Evolutionary conservation across 495 filamentous ascomycete species (phyloP), one percentile per base, ranked within the genome.

Genomic region (Choiromyces venosus): DNA sequence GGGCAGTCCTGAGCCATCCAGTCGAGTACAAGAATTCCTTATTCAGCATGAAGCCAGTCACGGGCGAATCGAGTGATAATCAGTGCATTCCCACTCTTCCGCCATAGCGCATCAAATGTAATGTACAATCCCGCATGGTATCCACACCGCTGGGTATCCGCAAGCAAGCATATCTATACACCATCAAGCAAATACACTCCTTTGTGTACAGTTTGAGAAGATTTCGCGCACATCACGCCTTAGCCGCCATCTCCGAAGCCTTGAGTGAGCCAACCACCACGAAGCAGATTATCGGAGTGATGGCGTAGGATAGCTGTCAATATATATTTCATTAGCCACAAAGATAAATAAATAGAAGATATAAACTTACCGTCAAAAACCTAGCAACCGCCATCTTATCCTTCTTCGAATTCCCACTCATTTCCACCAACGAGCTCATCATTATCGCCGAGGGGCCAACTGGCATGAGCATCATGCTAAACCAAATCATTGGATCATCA

Each of bases 391-490:
- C 85, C 83, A 91, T 87, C 83, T 92, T 91, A 74, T 89, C 87
- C 33, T 83, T 81, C 70, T 89, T 84, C 35, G 83, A 83, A 0
- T 84, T 85, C 9, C 87, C 86, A 44, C 86, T 88, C 4, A 93
- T 85, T 73, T 93, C 90, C 4, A 90, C 86, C 68, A 93, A 81
- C 1, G 88, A 87, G 25, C 88, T 87, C 21, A 92, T 81, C 71
- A 89, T 90, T 86, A 92, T 87, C 0, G 91, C 89, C 2, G 88
- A 87, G 14, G 91, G 91, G 0, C 92, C 91, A 2, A 86, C 85
- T 0, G 92, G 90, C 88, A 93, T 93, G 35, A 93, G 78, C 90
- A 92, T 93, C 85, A 93, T 86, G 12, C 83, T 83, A 78, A 93
- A 93, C 89, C 89, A 93, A 29, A 93, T 79, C 56, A 94, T 88